Conservation (phyloP, 305 asterid species). For the Solanum hybrid region DNA sequence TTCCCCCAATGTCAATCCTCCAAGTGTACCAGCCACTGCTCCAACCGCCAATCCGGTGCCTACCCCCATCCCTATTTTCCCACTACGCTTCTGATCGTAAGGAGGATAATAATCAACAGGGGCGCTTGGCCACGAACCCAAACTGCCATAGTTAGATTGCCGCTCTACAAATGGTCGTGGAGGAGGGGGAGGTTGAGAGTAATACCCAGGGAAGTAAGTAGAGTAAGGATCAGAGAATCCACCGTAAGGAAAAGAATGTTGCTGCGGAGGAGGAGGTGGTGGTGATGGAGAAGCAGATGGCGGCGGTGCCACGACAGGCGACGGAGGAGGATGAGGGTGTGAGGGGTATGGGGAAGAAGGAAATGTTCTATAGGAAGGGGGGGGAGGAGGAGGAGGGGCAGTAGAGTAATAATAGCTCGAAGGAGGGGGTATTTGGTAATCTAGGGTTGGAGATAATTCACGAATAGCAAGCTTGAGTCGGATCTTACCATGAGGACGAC, state of each 20-base stretch:
- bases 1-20: slow-evolving; percentile 66
- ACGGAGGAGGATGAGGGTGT: slow-evolving; percentile 26
- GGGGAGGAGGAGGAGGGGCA: slow-evolving; percentile 59
- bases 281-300: slow-evolving; percentile 11
- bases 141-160: slow-evolving; percentile 41
- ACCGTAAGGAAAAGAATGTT: slow-evolving; percentile 19
- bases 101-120: slow-evolving; percentile 66
- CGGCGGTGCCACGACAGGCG: slow-evolving; percentile 12
- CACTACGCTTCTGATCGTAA: slow-evolving; percentile 50
- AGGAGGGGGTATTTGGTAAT: slow-evolving; percentile 61
- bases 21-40: slow-evolving; percentile 52
- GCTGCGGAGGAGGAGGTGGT: slow-evolving; percentile 15
- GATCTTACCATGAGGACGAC: slow-evolving; percentile 86
- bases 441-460: slow-evolving; percentile 37
- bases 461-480: slow-evolving; percentile 45
- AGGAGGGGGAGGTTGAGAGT: slow-evolving; percentile 35
- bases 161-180: slow-evolving; percentile 41
- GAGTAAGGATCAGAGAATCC: slow-evolving; percentile 45
- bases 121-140: slow-evolving; percentile 82
- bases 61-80: slow-evolving; percentile 27
- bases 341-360: slow-evolving; percentile 29
- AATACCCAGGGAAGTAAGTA: slow-evolving; percentile 44
- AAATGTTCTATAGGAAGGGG: slow-evolving; percentile 33
- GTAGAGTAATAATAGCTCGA: slow-evolving; percentile 42
- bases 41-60: slow-evolving; percentile 66